Base-by-base conservation (phyloP, 2,329 filamentous ascomycete genomes). In the Colletotrichum sp. region DNA sequence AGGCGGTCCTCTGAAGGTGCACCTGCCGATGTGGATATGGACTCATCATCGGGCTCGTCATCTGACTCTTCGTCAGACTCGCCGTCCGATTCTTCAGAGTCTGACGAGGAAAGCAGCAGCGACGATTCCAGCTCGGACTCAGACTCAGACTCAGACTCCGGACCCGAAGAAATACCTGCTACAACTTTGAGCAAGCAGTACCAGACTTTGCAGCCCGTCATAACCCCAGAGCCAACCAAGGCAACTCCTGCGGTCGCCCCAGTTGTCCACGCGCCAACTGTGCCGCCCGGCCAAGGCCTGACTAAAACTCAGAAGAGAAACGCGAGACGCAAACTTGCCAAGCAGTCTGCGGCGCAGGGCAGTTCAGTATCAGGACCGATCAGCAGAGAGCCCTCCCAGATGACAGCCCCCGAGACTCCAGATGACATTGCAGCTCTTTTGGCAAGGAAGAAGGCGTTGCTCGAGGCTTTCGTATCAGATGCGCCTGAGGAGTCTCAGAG, bases 241-340 rank as follows among this genome's bases (percentile, higher is more conserved):
- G 7, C 28, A 21, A 28, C 75, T 18, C 65, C 34, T 24, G 57
- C 73, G 60, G 62, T 66, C 13, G 34, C 73, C 34, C 18, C 76
- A 44, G 55, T 65, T 24, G 16, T 63, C 7, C 65, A 75, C n/a
- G 34, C 79, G n/a, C 77, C 59, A 8, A 71, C 78, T 12, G 81
- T 83, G 2, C 77, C 81, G 6, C 85, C 86, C 7, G 83, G 83
- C 2, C 76, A 80, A 18, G 87, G 88, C 3, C 81, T 88, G 66
- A 81, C 82, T 1, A 84, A 79, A 39, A 92, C 90, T 0, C 87
- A 88, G 78, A 89, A 86, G 76, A 86, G 90, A 7, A 92, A 92
- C 77, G 86, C 86, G 10, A 85, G 90, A 32, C 86, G 90, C 59
- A 87, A 87, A 39, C 81, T 83, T 5, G 82, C 83, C 5, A 86